Base-by-base conservation (phyloP, 2,329 filamentous ascomycete species). In the Chaetomiaceae sp. region DNA sequence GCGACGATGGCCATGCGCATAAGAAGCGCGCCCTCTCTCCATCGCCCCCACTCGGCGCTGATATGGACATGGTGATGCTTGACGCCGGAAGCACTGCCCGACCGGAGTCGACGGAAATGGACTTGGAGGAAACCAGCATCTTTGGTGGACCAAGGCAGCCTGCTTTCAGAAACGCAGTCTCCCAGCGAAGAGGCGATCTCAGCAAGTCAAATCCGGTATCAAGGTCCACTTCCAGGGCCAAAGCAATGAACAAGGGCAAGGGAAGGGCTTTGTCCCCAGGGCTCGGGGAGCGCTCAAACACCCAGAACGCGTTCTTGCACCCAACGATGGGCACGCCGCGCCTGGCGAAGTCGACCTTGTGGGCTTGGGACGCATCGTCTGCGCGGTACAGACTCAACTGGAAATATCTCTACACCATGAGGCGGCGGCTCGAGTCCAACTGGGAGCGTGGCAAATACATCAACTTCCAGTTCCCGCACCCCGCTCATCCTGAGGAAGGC, bases 391-490 rank as follows among this genome's bases (percentile, higher is more conserved):
- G 83, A 63, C 74, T 97, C 44, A 96, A 95, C 69, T 99, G 92
- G 91, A 88, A 91, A 49, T 89, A 94, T 66, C 76, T 99, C 1
- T 99, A 96, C 72, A 89, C 89, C 60, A 89, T 96, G 75, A 85
- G 94, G 56, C 81, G 85, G 52, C 80, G 84, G 20, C 74, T 99
- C 14, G 94, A 99, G 71, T 83, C 86, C 7, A 97, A 99, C 67
- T 99, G 94, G 94, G 84, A 89, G 55, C 79, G 84, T 19, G 91
- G 89, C 4, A 86, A 84, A 54, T 96, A 81, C 67, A 83, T 79
- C 3, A 95, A 91, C 59, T 97, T 97, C 64, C 90, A 95, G 67
- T 79, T 99, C 1, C 94, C 94, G 0, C 90, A 96, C 64, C 91
- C 91, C 0, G 78, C 83, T 34, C 79, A 91, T 63, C 83, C 84